A percentile compares a stretch with the other conserved stretches of the same genome.
Conservation (phyloP, 2,329 filamentous ascomycete genomes). For the Diaporthe vaccinii region DNA sequence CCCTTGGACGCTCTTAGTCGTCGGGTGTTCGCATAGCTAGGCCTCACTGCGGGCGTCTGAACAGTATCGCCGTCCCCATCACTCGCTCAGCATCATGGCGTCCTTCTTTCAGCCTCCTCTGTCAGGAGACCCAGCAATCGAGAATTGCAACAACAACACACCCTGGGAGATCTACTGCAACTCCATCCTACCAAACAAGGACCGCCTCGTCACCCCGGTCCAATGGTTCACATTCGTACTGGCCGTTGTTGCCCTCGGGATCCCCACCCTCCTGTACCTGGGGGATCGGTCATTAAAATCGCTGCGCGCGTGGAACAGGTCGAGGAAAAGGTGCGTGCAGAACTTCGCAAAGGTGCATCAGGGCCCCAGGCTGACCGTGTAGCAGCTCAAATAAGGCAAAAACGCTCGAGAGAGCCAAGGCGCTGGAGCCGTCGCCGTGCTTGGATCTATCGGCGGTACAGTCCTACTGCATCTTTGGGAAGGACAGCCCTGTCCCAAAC, state of each 20-base stretch:
- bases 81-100: conserved; percentile 46
- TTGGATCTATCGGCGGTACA: conserved; percentile 39
- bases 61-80: background rate
- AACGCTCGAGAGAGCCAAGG: conserved; percentile 33
- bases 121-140: conserved; percentile 47
- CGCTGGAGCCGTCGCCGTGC: conserved; percentile 38
- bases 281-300: conserved; percentile 21
- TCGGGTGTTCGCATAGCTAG: conserved; percentile 34
- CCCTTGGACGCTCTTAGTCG: conserved; percentile 32
- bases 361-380: conserved; percentile 26
- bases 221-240: conserved; percentile 48
- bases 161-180: conserved; percentile 50
- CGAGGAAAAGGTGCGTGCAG: conserved; percentile 38
- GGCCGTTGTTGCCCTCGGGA: conserved; percentile 45
- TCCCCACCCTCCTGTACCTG: conserved; percentile 42
- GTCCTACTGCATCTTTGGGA: conserved; percentile 42
- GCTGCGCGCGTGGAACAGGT: conserved; percentile 32
- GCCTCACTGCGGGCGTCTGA: conserved; percentile 18
- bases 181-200: conserved; percentile 43
- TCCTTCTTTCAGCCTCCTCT: conserved; percentile 51
- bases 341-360: background rate
- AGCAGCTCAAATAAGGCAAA: conserved; percentile 28
- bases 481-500: conserved; percentile 40
- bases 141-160: conserved; percentile 42
- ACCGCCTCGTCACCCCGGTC: conserved; percentile 45